A percentile compares a stretch with the other conserved stretches of the same genome.
phyloP scores from a whole-genome alignment of 2,329 filamentous ascomycete species.

The Amphichorda felina region DNA sequence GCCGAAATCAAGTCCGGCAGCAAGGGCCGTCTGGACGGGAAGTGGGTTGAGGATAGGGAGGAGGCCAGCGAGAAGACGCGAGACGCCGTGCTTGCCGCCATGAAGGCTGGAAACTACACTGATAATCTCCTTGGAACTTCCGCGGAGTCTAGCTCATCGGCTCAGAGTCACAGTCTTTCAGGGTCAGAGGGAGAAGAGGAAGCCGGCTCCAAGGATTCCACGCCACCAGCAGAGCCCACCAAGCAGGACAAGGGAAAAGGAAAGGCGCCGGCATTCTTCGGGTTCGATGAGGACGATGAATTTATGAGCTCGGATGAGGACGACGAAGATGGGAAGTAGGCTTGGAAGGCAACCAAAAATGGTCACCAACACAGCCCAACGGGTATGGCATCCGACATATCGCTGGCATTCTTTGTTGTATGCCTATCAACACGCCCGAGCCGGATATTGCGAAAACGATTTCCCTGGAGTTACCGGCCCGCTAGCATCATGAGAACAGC shows the following conservation, averaged over 20 bases:
- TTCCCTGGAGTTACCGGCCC: too few species aligned
- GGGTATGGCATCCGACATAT: too few species aligned
- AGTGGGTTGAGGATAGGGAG: conserved; percentile 93
- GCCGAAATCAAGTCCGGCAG: conserved; percentile 69
- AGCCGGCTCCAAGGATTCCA: conserved; percentile 34
- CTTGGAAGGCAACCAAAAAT: too few species aligned
- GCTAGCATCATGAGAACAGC: too few species aligned
- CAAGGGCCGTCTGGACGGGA: conserved; percentile 64
- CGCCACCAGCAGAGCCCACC: conserved; percentile 26
- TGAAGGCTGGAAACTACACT: conserved; percentile 51
- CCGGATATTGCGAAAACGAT: too few species aligned
- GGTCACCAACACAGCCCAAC: too few species aligned
- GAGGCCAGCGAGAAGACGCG: conserved; percentile 76
- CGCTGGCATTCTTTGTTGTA: too few species aligned
- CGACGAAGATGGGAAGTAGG: conserved; percentile 19
- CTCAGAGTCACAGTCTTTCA: conserved; percentile 13
- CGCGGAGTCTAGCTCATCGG: conserved; percentile 30
- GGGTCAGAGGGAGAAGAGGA: conserved; percentile 24
- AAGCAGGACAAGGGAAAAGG: conserved; percentile 24
- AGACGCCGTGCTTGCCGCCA: conserved; percentile 59
- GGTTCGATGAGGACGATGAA: conserved; percentile 71
- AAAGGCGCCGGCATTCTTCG: conserved; percentile 47
- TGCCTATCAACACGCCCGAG: too few species aligned
- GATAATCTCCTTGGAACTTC: conserved; percentile 47
- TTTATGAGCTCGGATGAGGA: conserved; percentile 60